phyloP scores from a whole-genome alignment of 2,329 filamentous ascomycete species.

The Ilyonectria robusta region DNA sequence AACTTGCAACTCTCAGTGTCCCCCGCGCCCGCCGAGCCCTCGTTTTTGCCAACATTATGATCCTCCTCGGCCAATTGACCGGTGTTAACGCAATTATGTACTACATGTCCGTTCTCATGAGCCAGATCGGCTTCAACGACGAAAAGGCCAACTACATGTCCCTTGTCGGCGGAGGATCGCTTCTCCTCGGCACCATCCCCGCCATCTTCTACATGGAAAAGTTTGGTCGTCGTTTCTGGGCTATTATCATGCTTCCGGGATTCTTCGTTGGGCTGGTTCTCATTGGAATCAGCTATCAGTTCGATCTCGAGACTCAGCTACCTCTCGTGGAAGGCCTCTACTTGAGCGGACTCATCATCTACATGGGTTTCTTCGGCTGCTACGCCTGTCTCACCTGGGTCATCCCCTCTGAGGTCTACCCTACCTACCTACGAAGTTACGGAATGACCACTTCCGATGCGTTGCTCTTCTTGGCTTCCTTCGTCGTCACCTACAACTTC shows the following conservation, averaged over 20 bases:
- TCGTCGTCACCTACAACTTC: constrained; percentile 84
- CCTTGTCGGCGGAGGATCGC: constrained; percentile 76
- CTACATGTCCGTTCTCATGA: constrained; percentile 79
- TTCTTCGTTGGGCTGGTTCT: constrained; percentile 80
- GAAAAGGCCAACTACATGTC: constrained; percentile 80
- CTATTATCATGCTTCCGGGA: constrained; percentile 78
- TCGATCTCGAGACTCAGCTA: constrained; percentile 62
- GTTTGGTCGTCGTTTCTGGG: constrained; percentile 82
- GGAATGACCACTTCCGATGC: constrained; percentile 81
- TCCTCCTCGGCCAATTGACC: constrained; percentile 78
- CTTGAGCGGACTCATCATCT: constrained; percentile 76
- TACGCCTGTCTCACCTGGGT: constrained; percentile 78
- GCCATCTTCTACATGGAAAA: constrained; percentile 80
- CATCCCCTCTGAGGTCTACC: constrained; percentile 78
- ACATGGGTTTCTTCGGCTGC: constrained; percentile 78
- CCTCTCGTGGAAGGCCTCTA: constrained; percentile 71
- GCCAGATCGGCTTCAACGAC: constrained; percentile 75
- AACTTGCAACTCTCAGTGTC: constrained; percentile 51
- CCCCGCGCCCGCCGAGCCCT: constrained; percentile 76
- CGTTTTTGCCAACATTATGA: constrained; percentile 79
- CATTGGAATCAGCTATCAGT: constrained; percentile 75
- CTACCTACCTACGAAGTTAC: constrained; percentile 79
- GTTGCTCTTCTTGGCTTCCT: constrained; percentile 78
- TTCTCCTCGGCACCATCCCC: constrained; percentile 77
- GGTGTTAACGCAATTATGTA: constrained; percentile 81